Evolutionary conservation across 1,139 yeast genomes (phyloP).

Genomic region (Suhomyces ambrosiae): DNA sequence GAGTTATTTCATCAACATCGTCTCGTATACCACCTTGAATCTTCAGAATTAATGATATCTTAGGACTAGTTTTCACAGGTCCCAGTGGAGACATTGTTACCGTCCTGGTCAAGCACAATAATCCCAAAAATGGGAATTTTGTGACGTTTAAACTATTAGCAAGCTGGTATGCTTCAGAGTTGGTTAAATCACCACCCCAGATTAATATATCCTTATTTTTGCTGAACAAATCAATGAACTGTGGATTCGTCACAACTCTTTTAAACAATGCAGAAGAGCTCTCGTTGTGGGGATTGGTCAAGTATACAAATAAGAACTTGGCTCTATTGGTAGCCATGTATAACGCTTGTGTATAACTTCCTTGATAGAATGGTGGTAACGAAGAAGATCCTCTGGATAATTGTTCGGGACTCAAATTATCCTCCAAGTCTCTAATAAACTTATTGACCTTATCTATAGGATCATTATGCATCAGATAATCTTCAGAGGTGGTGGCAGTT

Average conservation of each 20-base stretch:
- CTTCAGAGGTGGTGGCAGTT: conserved; percentile 6
- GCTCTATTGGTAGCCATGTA: conserved; percentile 66
- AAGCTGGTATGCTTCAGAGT: conserved; percentile 82
- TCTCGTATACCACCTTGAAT: conserved; percentile 62
- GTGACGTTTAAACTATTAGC: conserved; percentile 76
- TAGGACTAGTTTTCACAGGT: conserved; percentile 51
- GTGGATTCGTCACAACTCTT: conserved; percentile 56
- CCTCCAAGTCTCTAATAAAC: conserved; percentile 41
- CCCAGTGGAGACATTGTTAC: conserved; percentile 63
- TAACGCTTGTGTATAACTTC: conserved; percentile 77
- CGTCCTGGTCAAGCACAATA: conserved; percentile 58
- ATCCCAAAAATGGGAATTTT: conserved; percentile 78
- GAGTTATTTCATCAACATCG: conserved; percentile 27
- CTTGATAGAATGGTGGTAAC: conserved; percentile 59
- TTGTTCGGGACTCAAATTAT: conserved; percentile 30
- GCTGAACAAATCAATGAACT: conserved; percentile 51
- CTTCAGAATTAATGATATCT: conserved; percentile 63
- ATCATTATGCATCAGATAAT: conserved; percentile 19
- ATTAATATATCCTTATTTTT: conserved; percentile 49
- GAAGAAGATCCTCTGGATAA: conserved; percentile 12
- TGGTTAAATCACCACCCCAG: conserved; percentile 88
- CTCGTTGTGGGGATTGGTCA: conserved; percentile 76
- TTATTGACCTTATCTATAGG: conserved; percentile 40
- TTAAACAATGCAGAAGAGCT: conserved; percentile 56
- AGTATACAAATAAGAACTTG: conserved; percentile 69